Evolutionary conservation across 495 filamentous ascomycete species (phyloP), one percentile per base, ranked within the genome.

Genomic region (Xylaria telfairii): DNA sequence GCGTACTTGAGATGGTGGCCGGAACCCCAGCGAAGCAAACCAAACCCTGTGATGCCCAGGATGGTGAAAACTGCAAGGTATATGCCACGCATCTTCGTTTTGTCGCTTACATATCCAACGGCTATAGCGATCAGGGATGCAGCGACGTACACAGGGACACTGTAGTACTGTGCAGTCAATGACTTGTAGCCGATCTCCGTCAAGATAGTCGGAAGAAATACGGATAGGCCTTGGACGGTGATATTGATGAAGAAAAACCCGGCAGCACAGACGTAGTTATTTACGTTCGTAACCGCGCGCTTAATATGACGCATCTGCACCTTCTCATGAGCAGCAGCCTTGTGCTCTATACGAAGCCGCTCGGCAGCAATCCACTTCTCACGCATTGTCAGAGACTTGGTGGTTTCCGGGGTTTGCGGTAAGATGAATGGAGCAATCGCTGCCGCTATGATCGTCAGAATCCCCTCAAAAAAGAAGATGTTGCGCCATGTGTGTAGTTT

Each of bases 401-500:
- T 83, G 13, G 83, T 83, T 59, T 80, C 80, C 42, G 89, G 77
- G 19, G 73, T 84, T 39, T 88, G 88, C 4, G 89, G 87, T 71
- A 91, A 83, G 75, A 84, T 87, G 62, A 85, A 75, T 57, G 84
- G 87, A 26, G 86, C 79, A 10, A 79, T 69, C 28, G 84, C 76
- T 34, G 85, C 87, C 49, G 84, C 71, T 61, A 88, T 75, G 5
- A 87, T 82, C 73, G 89, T 83, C 64, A 90, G 71, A 17, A 90
- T 69, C 0, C 89, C 89, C 78, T 91, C 89, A 65, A 91, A 89
- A 72, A 90, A 88, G 79, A 90, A 86, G 70, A 91, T 91, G 84
- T 89, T 90, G 62, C 89, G 83, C 89, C 88, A 91, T 9, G 86
- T 86, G 71, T 86, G 81, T 64, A 80, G 84, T 39, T 32, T 82